Base-by-base conservation (phyloP, 495 filamentous ascomycete genomes). In the Diplogelasinospora grovesii region DNA sequence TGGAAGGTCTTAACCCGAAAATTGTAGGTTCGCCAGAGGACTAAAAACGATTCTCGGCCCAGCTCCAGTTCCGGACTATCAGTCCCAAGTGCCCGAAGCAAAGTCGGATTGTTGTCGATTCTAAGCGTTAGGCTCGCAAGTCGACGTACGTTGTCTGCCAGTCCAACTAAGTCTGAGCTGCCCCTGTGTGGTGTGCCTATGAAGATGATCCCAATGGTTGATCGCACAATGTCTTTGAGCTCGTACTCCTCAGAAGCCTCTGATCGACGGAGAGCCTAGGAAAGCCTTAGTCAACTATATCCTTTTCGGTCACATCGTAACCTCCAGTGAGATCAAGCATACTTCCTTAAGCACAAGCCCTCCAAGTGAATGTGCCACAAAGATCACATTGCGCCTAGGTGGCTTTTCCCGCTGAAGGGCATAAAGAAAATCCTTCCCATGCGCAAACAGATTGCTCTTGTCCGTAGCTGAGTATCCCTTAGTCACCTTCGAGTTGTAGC, bases 1-100 rank as follows among this genome's bases (percentile, higher is more conserved):
- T 42, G 27, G 25, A 33, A 34, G 6, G 39, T 42, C 19, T 42
- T 42, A 1, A 42, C 39, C 9, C 19, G 16, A 15, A 34, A 42
- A 3, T 18, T 21, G n/a, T 42, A 24, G 4, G n/a, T 33, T 22
- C 19, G 27, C 39, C 39, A 42, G 11, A 32, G 28, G n/a, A 6
- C 16, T 18, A 21, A 10, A 29, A 42, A 42, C 3, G 39, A 31
- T 10, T 34, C 39, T 7, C 39, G 27, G 11, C 26, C 27, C 8
- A 42, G 39, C 10, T 42, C 29, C 4, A 34, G 29, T 14, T 33
- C 39, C 7, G 29, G 28, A 11, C 18, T 20, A 23, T 42, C 39
- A 7, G 22, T 22, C 3, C 39, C 39, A 1, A 34, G 20, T 11
- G 19, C 29, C 8, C 14, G 29, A 7, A 42, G 27, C 2, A 42